Conservation (phyloP, 208 protist species). For the Crithidia bombi region DNA sequence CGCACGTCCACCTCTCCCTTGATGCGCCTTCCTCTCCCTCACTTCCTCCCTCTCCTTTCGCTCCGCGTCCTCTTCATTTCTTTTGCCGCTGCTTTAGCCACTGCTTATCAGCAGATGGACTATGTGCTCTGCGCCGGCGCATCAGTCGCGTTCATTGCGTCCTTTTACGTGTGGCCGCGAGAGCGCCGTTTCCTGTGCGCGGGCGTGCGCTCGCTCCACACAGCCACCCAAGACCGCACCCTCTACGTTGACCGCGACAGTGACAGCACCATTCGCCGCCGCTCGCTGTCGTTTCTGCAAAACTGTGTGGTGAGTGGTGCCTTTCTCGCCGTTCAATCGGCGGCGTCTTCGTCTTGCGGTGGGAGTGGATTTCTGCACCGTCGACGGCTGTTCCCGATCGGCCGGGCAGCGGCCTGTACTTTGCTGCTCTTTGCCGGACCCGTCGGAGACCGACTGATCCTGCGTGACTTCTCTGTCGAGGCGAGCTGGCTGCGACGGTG, state of each 20-base stretch:
- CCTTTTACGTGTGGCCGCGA: constrained; percentile 66
- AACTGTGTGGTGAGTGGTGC: constrained; percentile 18
- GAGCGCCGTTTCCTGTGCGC: constrained; percentile 45
- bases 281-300: constrained; percentile 31
- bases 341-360: not conserved
- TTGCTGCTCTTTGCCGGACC: constrained; percentile 53
- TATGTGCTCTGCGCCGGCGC: constrained; percentile 32
- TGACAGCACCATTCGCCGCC: constrained; percentile 38
- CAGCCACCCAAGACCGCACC: constrained; percentile 29
- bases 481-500: constrained; percentile 28
- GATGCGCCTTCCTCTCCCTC: not conserved
- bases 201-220: constrained; percentile 36
- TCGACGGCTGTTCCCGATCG: constrained; percentile 4
- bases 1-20: not conserved
- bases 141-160: constrained; percentile 50
- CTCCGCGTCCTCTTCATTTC: constrained; percentile 5
- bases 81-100: not conserved
- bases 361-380: not conserved
- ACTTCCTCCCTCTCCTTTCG: not conserved
- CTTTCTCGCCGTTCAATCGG: constrained; percentile 15
- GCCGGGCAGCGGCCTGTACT: constrained; percentile 30
- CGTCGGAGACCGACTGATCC: constrained; percentile 28
- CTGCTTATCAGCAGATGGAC: constrained; percentile 37
- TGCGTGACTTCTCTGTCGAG: constrained; percentile 1
- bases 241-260: constrained; percentile 56